Conservation (phyloP, 1,139 yeast genomes). For the Oligophagozyma castellii region DNA sequence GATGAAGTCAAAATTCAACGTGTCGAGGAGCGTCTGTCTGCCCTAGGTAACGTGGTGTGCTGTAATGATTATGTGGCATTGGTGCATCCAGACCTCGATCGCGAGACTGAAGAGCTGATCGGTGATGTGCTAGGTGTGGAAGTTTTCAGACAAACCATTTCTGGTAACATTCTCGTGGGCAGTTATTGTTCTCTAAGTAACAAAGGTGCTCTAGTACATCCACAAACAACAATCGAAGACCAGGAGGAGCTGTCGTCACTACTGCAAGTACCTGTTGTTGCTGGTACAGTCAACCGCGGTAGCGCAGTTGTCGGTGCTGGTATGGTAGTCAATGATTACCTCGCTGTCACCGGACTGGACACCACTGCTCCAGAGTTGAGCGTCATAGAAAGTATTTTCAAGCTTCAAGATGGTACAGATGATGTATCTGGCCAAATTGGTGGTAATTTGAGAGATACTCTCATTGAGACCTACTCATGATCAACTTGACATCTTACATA, state of each 20-base stretch:
- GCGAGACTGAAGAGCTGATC: constrained; percentile 97
- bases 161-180: constrained; percentile 95
- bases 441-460: constrained; percentile 76
- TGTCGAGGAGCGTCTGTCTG: constrained; percentile 93
- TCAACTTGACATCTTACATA: no score
- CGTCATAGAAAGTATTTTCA: constrained; percentile 91
- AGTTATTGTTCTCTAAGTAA: constrained; percentile 89
- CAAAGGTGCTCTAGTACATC: constrained; percentile 98
- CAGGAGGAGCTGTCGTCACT: constrained; percentile 95
- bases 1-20: constrained; percentile 92
- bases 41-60: constrained; percentile 94
- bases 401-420: constrained; percentile 80
- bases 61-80: constrained; percentile 98
- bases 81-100: constrained; percentile 97
- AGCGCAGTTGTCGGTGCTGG: constrained; percentile 97
- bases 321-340: constrained; percentile 96
- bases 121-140: constrained; percentile 99
- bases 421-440: constrained; percentile 43
- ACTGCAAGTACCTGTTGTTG: constrained; percentile 93
- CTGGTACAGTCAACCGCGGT: constrained; percentile 98
- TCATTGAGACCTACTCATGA: constrained; percentile 67
- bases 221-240: constrained; percentile 93
- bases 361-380: constrained; percentile 98
- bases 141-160: constrained; percentile 97
- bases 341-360: constrained; percentile 92